Base-by-base conservation (phyloP, 1,284 basidiomycete genomes). In the Malassezia psittaci region DNA sequence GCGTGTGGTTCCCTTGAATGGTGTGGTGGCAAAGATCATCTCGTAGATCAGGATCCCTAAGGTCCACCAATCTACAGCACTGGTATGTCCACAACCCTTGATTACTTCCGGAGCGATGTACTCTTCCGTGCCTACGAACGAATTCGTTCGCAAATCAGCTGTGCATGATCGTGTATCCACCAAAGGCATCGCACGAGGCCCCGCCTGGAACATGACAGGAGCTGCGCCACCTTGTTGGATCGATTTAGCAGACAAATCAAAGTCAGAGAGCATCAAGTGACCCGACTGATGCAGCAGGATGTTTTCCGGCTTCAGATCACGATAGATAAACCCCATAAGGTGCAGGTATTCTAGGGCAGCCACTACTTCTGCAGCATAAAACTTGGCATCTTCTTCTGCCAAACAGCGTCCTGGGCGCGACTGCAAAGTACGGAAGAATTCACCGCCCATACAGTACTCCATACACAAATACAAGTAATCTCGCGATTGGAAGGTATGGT, bases 81-180 rank as follows among this genome's bases (percentile, higher is more conserved):
- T 90, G 36, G 93, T 96, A 77, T 99, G 94, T 13, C 94, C 94
- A 75, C 88, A 84, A 43, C 90, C 91, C 71, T 90, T 88, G 75
- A 99, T 98, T 57, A 99, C 94, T 79, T 96, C 93, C 60, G 93
- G 93, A 40, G 93, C 91, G 73, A 96, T 96, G 80, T 98, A 96
- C 78, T 96, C 91, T 81, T 96, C 93, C 35, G 93, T 98, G 37
- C 93, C 93, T 62, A 98, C 93, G 77, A 96, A 96, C 48, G 91
- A 96, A 77, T 98, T 96, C 35, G 94, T 96, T 71, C 94, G 82
- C 78, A 98, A 91, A 77, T 96, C 89, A 43, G 87, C 90, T 55
- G 93, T 96, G 78, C 94, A 98, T 46, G 87, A 88, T 78, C 90
- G 86, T 8, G 94, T 99, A 78, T 99, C 93, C 66, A 99, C 85